phyloP scores from a whole-genome alignment of 2,329 filamentous ascomycete genomes.

The Blastomyces parvus region DNA sequence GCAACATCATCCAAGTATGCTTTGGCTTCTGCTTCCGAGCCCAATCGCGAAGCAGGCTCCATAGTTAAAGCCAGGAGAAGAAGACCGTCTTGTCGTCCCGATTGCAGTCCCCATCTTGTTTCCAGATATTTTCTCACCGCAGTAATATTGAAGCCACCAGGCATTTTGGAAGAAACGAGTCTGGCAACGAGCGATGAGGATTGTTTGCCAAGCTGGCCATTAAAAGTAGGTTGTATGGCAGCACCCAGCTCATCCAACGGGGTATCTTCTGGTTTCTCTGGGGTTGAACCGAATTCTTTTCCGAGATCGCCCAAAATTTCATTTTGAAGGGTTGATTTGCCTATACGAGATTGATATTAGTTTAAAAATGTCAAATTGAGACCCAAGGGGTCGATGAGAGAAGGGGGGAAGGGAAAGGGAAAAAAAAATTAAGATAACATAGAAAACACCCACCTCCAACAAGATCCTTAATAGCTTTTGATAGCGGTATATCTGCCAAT shows the following conservation, averaged over 20 bases:
- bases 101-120: constrained; percentile 78
- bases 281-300: constrained; percentile 96
- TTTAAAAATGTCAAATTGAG: background rate
- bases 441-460: constrained; percentile 67
- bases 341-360: constrained; percentile 38
- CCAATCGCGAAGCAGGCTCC: constrained; percentile 81
- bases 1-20: constrained; percentile 78
- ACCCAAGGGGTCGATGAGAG: background rate
- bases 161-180: constrained; percentile 98
- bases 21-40: constrained; percentile 84
- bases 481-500: constrained; percentile 75
- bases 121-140: constrained; percentile 90
- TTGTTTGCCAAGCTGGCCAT: constrained; percentile 95
- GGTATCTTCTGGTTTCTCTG: constrained; percentile 96
- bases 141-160: constrained; percentile 98
- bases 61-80: constrained; percentile 82
- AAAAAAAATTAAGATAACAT: too few species aligned
- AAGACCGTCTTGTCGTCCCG: constrained; percentile 83
- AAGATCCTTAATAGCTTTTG: constrained; percentile 96
- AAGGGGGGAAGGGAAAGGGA: background rate
- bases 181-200: constrained; percentile 87
- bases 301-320: constrained; percentile 95
- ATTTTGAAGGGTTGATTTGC: constrained; percentile 97
- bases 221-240: constrained; percentile 96
- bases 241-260: constrained; percentile 91